Base-by-base conservation (phyloP, 345 rosid genomes). In the Populus deltoides region DNA sequence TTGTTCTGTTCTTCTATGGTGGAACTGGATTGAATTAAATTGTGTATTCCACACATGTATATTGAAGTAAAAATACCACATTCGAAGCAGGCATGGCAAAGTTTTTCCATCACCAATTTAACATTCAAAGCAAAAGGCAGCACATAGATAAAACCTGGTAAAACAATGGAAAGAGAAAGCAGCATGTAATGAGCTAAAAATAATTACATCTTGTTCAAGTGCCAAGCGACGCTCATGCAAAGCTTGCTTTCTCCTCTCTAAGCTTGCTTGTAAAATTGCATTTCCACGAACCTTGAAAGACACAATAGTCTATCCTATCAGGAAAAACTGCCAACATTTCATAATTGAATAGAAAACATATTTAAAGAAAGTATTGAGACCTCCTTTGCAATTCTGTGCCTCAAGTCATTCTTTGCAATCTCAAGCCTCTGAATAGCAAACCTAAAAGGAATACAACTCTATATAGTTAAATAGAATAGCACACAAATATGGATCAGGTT, bases 181-280 rank as follows among this genome's bases (percentile, higher is more conserved):
- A 71, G 71, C 22, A 76, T 79, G 35, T 70, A 63, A 80, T 70
- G 69, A 31, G 68, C 59, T 66, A 84, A 77, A 80, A 76, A 85
- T 71, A 75, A 66, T 67, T 92, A 96, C 98, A 90, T 96, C 98
- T 92, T 93, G 99, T 82, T 93, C 98, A 81, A 96, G 99, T 61
- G 97, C 97, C 87, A 96, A 81, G 75, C 99, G 98, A 72, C 97
- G 91, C 83, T 96, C 99, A 79, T 96, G 98, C 86, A 96, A 85
- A 65, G 99, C 99, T 88, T 96, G 99, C 86, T 96, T 96, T 88
- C 98, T 93, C 86, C 97, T 88, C 88, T 96, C 98, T 81, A 96
- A 85, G 88, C 98, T 93, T 78, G 97, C 97, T 80, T 96, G 99
- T 70, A 96, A 87, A 85, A 96, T 91, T 59, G 99, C 98, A 84